Base-by-base conservation (phyloP, 169 alveolate species). In the Plasmodium inui region DNA sequence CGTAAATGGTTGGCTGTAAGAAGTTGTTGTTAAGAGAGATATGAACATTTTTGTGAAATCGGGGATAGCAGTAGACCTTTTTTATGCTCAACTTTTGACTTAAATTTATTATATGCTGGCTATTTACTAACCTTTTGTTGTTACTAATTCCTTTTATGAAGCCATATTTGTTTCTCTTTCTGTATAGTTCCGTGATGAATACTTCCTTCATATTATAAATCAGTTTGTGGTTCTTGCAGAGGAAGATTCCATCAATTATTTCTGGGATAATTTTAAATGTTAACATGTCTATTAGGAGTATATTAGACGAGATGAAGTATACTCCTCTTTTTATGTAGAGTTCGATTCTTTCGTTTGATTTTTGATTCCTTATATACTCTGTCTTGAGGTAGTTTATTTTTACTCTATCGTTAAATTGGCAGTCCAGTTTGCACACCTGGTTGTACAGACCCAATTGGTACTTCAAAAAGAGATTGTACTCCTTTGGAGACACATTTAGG, bases 211-310 rank as follows among this genome's bases (percentile, higher is more conserved):
- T 82, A 74, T 53, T 91, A 50, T 81, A 91, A 5, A 91, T 71
- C 17, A 91, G 92, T 46, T 73, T 91, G 12, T 91, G 95, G 34
- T 72, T 91, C 71, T 82, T 81, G 57, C 95, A 91, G 30, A 91
- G 82, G 55, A 91, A 91, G 19, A 91, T 91, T 0, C 95, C 95
- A 82, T 91, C 95, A 37, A 91, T 91, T 46, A 91, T 82, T 91
- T 91, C 95, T 9, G 95, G 95, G 14, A 91, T 91, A 44, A 91
- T 82, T 91, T 91, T 91, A 82, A 81, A 91, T 46, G 95, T 91
- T 91, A 91, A 82, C 53, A 91, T 39, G 30, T 91, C 95, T 3
- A 91, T 91, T 44, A 91, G 44, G 50, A 91, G 46, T 12, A 91
- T 34, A 71, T 91, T 91, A 7, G 95, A 91, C 28, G 95, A 91